Evolutionary conservation across 2,329 filamentous ascomycete species (phyloP).

Genomic region (Microcera coccophila): DNA sequence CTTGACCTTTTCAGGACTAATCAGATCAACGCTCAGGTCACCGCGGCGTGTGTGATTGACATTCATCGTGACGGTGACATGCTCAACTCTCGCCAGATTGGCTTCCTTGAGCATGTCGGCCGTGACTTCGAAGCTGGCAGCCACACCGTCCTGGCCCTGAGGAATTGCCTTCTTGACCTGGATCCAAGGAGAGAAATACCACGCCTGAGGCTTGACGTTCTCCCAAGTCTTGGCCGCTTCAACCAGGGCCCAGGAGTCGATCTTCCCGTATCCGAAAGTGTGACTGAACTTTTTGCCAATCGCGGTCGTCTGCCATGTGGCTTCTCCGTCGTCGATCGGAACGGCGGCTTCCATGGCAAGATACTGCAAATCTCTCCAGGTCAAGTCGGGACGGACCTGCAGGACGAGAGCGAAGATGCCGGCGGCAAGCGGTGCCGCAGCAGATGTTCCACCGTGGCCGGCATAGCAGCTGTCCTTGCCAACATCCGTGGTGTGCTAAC

Average conservation of each 20-base stretch:
- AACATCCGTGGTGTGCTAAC: constrained; percentile 86
- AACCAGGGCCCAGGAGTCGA: constrained; percentile 82
- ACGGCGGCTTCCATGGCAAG: constrained; percentile 80
- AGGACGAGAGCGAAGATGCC: constrained; percentile 89
- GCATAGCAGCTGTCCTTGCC: constrained; percentile 74
- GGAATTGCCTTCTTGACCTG: constrained; percentile 84
- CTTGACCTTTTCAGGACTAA: constrained; percentile 75
- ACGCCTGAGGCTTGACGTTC: constrained; percentile 89
- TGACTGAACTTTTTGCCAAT: constrained; percentile 88
- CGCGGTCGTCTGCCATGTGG: constrained; percentile 76
- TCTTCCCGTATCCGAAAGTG: constrained; percentile 91
- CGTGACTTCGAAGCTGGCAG: constrained; percentile 78
- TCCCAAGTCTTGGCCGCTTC: constrained; percentile 82
- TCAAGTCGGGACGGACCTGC: constrained; percentile 77
- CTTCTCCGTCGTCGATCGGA: constrained; percentile 64
- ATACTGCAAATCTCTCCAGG: constrained; percentile 94
- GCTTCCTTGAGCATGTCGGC: constrained; percentile 72
- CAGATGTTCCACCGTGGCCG: constrained; percentile 90
- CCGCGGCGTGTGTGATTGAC: constrained; percentile 81
- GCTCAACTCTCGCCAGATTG: constrained; percentile 84
- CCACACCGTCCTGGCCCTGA: constrained; percentile 75
- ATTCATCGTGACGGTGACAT: constrained; percentile 98
- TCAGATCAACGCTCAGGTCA: constrained; percentile 86
- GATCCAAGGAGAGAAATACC: constrained; percentile 91
- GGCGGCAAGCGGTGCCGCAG: constrained; percentile 86